Conservation (phyloP, 805 yeast genomes). For the Sugiyamaella smithiae region DNA sequence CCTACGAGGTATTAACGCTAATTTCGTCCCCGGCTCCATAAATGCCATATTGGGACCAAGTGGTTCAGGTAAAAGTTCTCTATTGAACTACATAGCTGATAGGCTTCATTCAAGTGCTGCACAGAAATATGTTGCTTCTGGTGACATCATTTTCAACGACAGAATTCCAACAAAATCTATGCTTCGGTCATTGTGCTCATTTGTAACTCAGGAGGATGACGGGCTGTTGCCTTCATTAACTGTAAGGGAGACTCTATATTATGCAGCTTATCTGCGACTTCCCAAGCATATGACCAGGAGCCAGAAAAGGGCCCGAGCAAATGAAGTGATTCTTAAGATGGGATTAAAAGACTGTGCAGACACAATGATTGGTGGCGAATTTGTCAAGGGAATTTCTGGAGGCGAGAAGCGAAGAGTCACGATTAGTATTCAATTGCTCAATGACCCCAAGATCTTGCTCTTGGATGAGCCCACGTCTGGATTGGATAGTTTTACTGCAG, state of each 20-base stretch:
- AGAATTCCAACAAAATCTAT: slow-evolving; percentile 36
- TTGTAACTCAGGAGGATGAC: slow-evolving; percentile 80
- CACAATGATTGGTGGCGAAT: slow-evolving; percentile 61
- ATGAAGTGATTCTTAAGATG: slow-evolving; percentile 57
- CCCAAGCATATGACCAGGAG: slow-evolving; percentile 41
- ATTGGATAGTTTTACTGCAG: slow-evolving; percentile 74
- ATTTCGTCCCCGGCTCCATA: slow-evolving; percentile 52
- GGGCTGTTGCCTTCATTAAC: slow-evolving; percentile 68
- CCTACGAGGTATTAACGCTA: slow-evolving; percentile 48
- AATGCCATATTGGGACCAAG: slow-evolving; percentile 82
- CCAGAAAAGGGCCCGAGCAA: slow-evolving; percentile 49
- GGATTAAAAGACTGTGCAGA: slow-evolving; percentile 78
- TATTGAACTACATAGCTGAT: slow-evolving; percentile 61
- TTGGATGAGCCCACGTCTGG: slow-evolving; percentile 92
- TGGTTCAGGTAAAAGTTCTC: slow-evolving; percentile 73
- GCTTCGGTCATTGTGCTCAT: slow-evolving; percentile 54
- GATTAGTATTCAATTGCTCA: slow-evolving; percentile 73
- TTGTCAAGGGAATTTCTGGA: slow-evolving; percentile 64
- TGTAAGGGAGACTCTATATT: slow-evolving; percentile 70
- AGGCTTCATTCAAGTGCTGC: slow-evolving; percentile 44
- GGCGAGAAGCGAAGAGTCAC: slow-evolving; percentile 83
- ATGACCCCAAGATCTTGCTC: slow-evolving; percentile 66
- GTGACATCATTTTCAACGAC: slow-evolving; percentile 46
- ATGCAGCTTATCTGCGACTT: slow-evolving; percentile 67
- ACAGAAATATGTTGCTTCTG: slow-evolving; percentile 37